Evolutionary conservation across 2,329 filamentous ascomycete genomes (phyloP).

Genomic region (Tolypocladium cylindrosporum): DNA sequence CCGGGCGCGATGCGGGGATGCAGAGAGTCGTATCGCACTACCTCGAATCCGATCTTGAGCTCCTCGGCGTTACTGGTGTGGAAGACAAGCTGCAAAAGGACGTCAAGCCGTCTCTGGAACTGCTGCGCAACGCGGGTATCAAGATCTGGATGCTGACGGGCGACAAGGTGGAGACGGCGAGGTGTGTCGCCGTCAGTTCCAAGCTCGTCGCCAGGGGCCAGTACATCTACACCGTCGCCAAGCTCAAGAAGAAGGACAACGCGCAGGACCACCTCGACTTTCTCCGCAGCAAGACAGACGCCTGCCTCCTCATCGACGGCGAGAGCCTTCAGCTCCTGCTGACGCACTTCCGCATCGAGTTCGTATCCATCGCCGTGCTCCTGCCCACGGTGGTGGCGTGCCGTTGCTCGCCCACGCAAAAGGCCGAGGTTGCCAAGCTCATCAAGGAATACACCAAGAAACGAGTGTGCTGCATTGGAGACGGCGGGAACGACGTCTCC

Average conservation of each 20-base stretch:
- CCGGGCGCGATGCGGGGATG: conserved; percentile 73
- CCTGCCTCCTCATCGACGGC: conserved; percentile 86
- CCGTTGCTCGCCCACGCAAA: conserved; percentile 92
- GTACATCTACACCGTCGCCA: conserved; percentile 88
- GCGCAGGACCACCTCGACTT: conserved; percentile 86
- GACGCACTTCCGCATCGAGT: conserved; percentile 70
- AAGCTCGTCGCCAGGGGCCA: conserved; percentile 90
- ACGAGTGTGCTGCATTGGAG: conserved; percentile 92
- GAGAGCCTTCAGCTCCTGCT: conserved; percentile 81
- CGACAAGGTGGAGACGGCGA: conserved; percentile 95
- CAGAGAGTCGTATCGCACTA: conserved; percentile 68
- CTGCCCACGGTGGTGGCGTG: conserved; percentile 92
- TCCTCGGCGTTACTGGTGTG: conserved; percentile 94
- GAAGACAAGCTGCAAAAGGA: conserved; percentile 95
- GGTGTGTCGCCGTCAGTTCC: conserved; percentile 89
- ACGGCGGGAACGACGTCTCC: conserved; percentile 95
- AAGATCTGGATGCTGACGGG: conserved; percentile 99
- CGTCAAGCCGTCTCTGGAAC: conserved; percentile 89
- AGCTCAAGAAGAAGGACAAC: conserved; percentile 71
- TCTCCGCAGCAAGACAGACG: conserved; percentile 75
- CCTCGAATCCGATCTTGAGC: conserved; percentile 80
- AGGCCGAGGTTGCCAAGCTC: conserved; percentile 83
- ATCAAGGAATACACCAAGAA: conserved; percentile 91
- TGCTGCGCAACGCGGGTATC: conserved; percentile 92
- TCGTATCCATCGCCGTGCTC: conserved; percentile 78